Evolutionary conservation across 495 filamentous ascomycete species (phyloP), one percentile per base, ranked within the genome.

Genomic region (Penicillium riverlandense): DNA sequence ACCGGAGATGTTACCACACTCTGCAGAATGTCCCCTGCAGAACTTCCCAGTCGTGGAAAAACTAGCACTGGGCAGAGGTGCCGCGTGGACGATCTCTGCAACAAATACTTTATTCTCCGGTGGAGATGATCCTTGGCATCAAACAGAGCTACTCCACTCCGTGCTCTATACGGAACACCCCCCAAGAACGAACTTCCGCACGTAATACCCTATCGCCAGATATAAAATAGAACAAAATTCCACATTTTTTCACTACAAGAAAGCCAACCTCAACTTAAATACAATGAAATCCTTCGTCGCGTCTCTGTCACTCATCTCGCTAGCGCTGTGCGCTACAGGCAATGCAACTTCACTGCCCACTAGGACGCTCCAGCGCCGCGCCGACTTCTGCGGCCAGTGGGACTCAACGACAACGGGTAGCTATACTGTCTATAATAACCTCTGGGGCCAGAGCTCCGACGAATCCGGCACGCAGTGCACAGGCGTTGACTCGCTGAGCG

Each of bases 381-480:
- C 62, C 11, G 63, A 71, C 34, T 65, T 70, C 52, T 79, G 77
- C 45, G 76, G 66, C 7, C 72, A 77, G 44, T 79, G 65, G 59
- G 70, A 62, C 35, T 61, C 67, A 8, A 49, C 54, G 35, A 59
- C 52, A 6, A 65, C 66, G 1, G 74, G 72, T 33, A 62, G 56
- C 38, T 80, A 71, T 53, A 79, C 67, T 41, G 43, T 82, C 38
- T 73, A 73, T 56, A 74, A 78, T 58, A 69, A 81, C 54, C 62
- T 78, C 36, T 80, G 76, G 75, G 77, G 76, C 27, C 34, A 55
- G 39, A 45, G 45, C 38, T 49, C 48, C 33, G 63, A 73, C 35
- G 65, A 59, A 29, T 61, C 66, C 22, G 81, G 80, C 29, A 68
- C 51, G 11, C 79, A 83, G 59, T 84, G 80, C 67, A 75, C 76